These are phyloP conservation scores for Lactifluus volemus DNA, from an alignment of 768 basidiomycete species.

Conservation along the genomic window DNA sequence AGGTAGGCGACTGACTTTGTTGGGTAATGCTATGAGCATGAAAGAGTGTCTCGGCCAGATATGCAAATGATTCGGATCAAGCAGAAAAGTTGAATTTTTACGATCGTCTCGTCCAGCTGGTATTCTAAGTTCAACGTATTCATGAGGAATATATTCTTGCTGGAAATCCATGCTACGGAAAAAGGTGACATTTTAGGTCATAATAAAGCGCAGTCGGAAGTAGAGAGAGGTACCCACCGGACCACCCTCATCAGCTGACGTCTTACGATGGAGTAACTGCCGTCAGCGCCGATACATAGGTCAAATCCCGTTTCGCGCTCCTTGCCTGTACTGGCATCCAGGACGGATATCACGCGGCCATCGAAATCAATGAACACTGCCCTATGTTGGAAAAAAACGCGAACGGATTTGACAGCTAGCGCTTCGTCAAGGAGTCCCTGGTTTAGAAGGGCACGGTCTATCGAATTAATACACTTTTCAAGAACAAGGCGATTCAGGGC, in stretches of 20 bases:
- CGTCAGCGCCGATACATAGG: constrained; percentile 88
- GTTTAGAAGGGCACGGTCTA: constrained; percentile 83
- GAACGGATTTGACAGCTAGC: constrained; percentile 51
- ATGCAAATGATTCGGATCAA: constrained; percentile 94
- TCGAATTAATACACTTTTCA: constrained; percentile 83
- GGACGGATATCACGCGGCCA: constrained; percentile 43
- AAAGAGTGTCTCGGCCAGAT: constrained; percentile 99
- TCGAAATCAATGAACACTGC: constrained; percentile 72
- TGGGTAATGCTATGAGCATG: constrained; percentile 98
- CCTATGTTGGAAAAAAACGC: constrained; percentile 74
- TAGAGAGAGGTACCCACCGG: constrained; percentile 46
- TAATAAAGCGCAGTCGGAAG: constrained; percentile 25
- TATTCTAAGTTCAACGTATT: constrained; percentile 96
- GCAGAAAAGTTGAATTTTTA: constrained; percentile 62
- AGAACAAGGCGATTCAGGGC: constrained; percentile 23
- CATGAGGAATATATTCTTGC: constrained; percentile 92
- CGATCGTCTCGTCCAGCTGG: constrained; percentile 59
- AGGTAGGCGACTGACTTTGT: constrained; percentile 59
- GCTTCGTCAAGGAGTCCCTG: constrained; percentile 75
- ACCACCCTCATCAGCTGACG: constrained; percentile 93
- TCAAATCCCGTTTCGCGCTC: constrained; percentile 51
- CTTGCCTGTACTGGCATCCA: constrained; percentile 35
- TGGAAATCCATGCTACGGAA: constrained; percentile 79
- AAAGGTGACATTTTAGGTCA: background rate
- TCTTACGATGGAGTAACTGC: constrained; percentile 85